A percentile compares a stretch with the other conserved stretches of the same genome.
phyloP scores from a whole-genome alignment of 352 stramenopile genomes.

The Pythium sukuiense region DNA sequence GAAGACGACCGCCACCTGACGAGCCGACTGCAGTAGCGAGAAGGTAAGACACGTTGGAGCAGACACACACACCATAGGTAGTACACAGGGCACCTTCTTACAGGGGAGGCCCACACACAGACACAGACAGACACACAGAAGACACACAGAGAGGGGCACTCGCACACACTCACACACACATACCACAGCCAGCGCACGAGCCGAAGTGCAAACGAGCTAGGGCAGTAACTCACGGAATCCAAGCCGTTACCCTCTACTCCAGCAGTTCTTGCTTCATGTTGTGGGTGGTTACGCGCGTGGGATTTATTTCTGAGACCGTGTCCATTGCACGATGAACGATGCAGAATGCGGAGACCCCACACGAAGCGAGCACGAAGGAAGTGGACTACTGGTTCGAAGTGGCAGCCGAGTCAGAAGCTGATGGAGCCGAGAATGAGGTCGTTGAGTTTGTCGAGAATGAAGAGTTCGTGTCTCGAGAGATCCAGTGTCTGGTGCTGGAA shows the following conservation, averaged over 20 bases:
- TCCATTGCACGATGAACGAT: neutral
- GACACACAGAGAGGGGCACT: neutral
- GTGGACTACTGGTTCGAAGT: neutral
- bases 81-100: neutral
- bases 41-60: conserved; percentile 14
- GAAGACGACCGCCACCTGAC: conserved; percentile 34
- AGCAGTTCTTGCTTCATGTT: neutral
- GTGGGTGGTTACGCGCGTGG: neutral
- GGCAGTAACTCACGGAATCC: neutral
- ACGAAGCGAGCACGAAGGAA: neutral
- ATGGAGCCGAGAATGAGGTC: neutral
- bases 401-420: neutral
- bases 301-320: conserved; percentile 4
- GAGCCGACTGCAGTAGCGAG: conserved; percentile 4
- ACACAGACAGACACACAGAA: conserved; percentile 26
- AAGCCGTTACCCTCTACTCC: conserved; percentile 1
- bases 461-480: neutral
- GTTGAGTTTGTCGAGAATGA: neutral
- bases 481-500: neutral
- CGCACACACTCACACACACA: neutral
- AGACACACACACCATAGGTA: conserved; percentile 23
- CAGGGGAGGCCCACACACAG: conserved; percentile 1
- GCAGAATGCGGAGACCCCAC: neutral
- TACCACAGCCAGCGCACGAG: neutral
- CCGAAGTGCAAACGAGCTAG: neutral